Base-by-base conservation (phyloP, 2,329 filamentous ascomycete species). In the Parastagonospora nodorum region DNA sequence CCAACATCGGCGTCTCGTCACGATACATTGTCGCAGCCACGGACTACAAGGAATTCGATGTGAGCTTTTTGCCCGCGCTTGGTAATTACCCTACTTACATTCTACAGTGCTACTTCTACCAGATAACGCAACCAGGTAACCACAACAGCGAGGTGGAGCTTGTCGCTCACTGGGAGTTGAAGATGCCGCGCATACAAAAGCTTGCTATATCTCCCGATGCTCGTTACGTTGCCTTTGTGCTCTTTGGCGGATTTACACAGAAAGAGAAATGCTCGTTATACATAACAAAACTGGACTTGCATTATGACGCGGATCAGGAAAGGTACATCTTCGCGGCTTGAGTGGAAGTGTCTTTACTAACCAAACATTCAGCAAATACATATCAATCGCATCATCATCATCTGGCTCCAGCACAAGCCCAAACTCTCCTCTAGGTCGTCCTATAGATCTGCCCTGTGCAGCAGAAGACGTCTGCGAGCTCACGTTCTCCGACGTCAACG, bases 381-480 rank as follows among this genome's bases (percentile, higher is more conserved):
- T 24, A 11, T 47, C 45, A 5, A 40, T 47, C 6, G 15, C 28
- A 14, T 47, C 45, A 6, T 47, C 45, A 27, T 47, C 45, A 15
- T 40, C 45, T 11, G 36, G 12, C 8, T 29, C 19, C 9, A 47
- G 45, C 36, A 41, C 45, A 28, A 33, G 10, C 16, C 19, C 45
- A 6, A 27, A 29, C 15, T 30, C 45, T 24, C 35, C 45, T 10
- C 24, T 47, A 31, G 45, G 45, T 1, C 45, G 45, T 8, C 27
- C 37, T 10, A 47, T 39, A 8, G 8, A 27, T 14, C 14, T 41
- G 12, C 45, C 37, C 16, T 40, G 11, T 14, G 15, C 45, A 11
- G 36, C 45, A 11, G 45, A 47, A 35, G 45, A 47, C 24, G 14
- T 47, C 7, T 38, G 45, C 8, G 45, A 47, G 19, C 35, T 47